phyloP scores from a whole-genome alignment of 1,284 basidiomycete species.

The Moesziomyces sp. region DNA sequence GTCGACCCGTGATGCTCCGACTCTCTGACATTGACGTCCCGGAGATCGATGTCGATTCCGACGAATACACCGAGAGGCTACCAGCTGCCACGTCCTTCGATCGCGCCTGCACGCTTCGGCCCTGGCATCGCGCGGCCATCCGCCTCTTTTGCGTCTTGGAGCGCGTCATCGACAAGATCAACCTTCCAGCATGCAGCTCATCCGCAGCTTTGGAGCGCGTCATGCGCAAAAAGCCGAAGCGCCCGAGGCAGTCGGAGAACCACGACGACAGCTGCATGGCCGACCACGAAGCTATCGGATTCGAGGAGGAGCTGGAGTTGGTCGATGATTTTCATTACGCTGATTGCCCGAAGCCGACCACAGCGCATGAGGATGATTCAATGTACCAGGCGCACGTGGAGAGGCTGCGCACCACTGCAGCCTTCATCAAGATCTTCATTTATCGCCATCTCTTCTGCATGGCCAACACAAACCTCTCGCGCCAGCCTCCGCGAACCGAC shows the following conservation, averaged over 20 bases:
- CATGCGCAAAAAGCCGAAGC: slow-evolving; percentile 46
- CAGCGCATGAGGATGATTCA: slow-evolving; percentile 39
- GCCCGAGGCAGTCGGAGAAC: slow-evolving; percentile 39
- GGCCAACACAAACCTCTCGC: slow-evolving; percentile 36
- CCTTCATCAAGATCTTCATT: slow-evolving; percentile 52
- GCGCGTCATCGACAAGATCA: slow-evolving; percentile 52
- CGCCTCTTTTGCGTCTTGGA: slow-evolving; percentile 49
- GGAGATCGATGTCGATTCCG: slow-evolving; percentile 42
- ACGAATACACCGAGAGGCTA: slow-evolving; percentile 46
- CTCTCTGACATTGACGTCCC: slow-evolving; percentile 49
- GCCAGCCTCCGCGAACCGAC: slow-evolving; percentile 40
- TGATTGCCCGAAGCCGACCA: slow-evolving; percentile 37
- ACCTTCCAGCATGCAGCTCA: slow-evolving; percentile 46
- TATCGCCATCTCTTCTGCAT: slow-evolving; percentile 38
- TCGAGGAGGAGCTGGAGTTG: slow-evolving; percentile 44
- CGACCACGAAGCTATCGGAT: slow-evolving; percentile 46
- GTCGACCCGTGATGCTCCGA: slow-evolving; percentile 43
- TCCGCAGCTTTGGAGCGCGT: slow-evolving; percentile 43
- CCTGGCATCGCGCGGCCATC: slow-evolving; percentile 45
- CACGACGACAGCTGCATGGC: slow-evolving; percentile 52
- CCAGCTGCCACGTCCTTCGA: slow-evolving; percentile 46
- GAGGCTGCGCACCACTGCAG: slow-evolving; percentile 41
- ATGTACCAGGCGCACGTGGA: slow-evolving; percentile 48
- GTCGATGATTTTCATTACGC: slow-evolving; percentile 41
- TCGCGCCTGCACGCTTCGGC: slow-evolving; percentile 37